Percentiles rank a stretch among this genome's conserved stretches.
Evolutionary conservation across 768 basidiomycete species (phyloP).

Genomic region (Tulasnella sp.): DNA sequence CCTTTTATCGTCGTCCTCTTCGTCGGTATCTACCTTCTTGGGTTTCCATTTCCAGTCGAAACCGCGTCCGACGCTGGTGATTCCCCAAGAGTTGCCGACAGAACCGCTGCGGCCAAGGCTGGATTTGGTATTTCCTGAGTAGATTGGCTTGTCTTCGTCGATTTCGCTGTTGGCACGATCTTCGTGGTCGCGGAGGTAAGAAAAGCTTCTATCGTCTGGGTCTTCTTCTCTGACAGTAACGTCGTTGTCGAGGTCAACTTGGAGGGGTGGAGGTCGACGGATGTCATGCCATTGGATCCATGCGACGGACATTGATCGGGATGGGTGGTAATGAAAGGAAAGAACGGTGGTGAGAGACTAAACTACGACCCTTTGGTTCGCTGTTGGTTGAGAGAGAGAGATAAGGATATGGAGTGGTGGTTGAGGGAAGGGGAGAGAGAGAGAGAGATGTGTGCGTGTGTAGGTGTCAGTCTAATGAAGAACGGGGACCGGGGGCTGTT

Average conservation of each 20-base stretch:
- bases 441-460: background rate
- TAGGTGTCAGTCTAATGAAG: constrained; percentile 1
- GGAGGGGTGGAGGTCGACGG: background rate
- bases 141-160: constrained; percentile 25
- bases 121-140: background rate
- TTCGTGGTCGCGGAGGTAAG: background rate
- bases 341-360: background rate
- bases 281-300: constrained; percentile 13
- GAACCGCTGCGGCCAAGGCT: constrained; percentile 5
- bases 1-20: constrained; percentile 23
- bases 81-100: constrained; percentile 62
- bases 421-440: background rate
- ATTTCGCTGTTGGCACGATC: background rate
- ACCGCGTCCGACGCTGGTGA: constrained; percentile 78
- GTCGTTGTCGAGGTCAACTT: background rate
- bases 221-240: background rate
- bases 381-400: background rate
- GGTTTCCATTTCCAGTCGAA: constrained; percentile 63
- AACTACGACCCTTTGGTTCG: background rate
- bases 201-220: background rate
- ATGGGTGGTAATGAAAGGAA: background rate
- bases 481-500: background rate
- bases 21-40: constrained; percentile 34
- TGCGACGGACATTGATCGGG: background rate
- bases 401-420: background rate